phyloP scores from a whole-genome alignment of 2,329 filamentous ascomycete species.

The Claviceps quebecensis region DNA sequence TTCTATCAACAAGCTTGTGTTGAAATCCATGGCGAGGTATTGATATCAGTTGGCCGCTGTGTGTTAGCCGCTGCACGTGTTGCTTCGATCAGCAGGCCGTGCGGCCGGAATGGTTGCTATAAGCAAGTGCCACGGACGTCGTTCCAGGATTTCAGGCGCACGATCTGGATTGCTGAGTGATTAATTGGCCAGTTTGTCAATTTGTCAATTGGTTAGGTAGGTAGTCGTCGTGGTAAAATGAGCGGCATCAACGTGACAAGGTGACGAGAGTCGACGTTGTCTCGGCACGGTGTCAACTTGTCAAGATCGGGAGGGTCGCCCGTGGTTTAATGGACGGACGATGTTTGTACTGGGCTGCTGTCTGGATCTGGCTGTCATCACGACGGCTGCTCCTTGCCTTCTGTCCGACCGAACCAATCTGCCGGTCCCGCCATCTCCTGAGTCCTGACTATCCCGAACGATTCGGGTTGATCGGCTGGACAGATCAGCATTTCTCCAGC shows the following conservation, averaged over 20 bases:
- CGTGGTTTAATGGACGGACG: not conserved
- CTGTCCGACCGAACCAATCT: too few species aligned
- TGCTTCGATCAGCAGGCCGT: not conserved
- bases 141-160: too few species aligned
- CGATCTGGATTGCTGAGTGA: too few species aligned
- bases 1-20: constrained; percentile 13
- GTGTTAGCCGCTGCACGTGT: not conserved
- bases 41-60: not conserved
- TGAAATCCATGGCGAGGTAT: constrained; percentile 12
- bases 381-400: too few species aligned
- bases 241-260: not conserved
- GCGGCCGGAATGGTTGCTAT: not conserved
- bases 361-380: not conserved
- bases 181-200: too few species aligned
- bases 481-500: too few species aligned
- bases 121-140: not conserved
- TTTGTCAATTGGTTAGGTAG: too few species aligned
- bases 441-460: too few species aligned
- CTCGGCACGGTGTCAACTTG: not conserved
- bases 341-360: not conserved
- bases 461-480: too few species aligned
- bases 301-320: not conserved
- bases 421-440: too few species aligned
- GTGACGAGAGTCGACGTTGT: not conserved
- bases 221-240: not conserved